Conservation (phyloP, 257 asterid genomes). For the Solanum clarkiae region DNA sequence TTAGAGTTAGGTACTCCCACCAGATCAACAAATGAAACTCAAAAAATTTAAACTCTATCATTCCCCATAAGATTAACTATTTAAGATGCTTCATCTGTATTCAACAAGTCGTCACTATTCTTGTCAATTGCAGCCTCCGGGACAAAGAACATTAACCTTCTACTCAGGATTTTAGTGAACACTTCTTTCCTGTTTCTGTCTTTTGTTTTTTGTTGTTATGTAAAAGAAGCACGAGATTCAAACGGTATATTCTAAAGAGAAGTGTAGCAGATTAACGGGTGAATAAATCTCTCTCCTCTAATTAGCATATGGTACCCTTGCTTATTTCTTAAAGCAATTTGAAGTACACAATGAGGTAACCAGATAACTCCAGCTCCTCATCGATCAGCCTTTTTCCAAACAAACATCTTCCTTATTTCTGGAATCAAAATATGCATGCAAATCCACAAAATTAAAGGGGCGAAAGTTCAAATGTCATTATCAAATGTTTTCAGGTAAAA, state of each 20-base stretch:
- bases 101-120: not conserved
- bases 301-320: not conserved
- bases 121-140: not conserved
- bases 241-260: not conserved
- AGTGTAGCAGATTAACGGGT: not conserved
- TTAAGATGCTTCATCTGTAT: not conserved
- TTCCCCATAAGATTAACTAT: not conserved
- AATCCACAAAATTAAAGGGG: not conserved
- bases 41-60: not conserved
- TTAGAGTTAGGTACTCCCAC: not conserved
- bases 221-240: not conserved
- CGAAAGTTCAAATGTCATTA: not conserved
- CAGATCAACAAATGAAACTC: not conserved
- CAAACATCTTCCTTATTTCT: not conserved
- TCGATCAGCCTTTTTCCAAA: not conserved
- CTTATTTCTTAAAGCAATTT: not conserved
- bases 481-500: not conserved
- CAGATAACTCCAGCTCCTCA: not conserved
- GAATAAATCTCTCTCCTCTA: not conserved
- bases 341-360: not conserved
- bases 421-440: not conserved
- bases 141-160: not conserved
- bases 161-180: not conserved
- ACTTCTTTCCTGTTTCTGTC: not conserved
- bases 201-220: not conserved